phyloP scores from a whole-genome alignment of 345 rosid species.

The Gossypium anomalum region DNA sequence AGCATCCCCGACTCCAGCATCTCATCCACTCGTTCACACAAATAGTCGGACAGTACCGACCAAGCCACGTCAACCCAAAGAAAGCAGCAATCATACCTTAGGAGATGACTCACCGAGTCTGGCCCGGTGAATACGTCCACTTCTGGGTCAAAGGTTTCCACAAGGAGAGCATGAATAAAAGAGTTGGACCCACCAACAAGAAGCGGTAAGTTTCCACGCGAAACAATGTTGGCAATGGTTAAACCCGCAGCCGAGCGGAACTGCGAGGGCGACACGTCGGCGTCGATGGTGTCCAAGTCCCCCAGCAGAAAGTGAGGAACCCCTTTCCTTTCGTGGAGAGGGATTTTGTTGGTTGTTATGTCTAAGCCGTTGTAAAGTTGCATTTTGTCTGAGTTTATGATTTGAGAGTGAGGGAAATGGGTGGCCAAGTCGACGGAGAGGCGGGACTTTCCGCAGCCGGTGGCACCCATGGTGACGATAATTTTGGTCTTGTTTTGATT shows the following conservation, averaged over 20 bases:
- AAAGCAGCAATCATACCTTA: constrained; percentile 74
- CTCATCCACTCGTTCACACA: constrained; percentile 67
- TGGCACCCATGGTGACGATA: constrained; percentile 81
- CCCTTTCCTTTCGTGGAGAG: constrained; percentile 47
- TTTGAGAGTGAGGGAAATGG: constrained; percentile 40
- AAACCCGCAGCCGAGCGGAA: constrained; percentile 49
- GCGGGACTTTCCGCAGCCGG: constrained; percentile 75
- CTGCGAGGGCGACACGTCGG: constrained; percentile 46
- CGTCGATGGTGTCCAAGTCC: constrained; percentile 28
- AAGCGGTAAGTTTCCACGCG: constrained; percentile 48
- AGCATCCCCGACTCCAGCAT: constrained; percentile 86
- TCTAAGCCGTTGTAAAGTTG: constrained; percentile 76
- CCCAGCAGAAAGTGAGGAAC: constrained; percentile 86
- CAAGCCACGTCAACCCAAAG: constrained; percentile 78
- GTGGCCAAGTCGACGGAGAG: constrained; percentile 79
- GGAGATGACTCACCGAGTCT: constrained; percentile 28
- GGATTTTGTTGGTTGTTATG: constrained; percentile 77
- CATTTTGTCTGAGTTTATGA: constrained; percentile 88
- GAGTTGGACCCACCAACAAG: constrained; percentile 95
- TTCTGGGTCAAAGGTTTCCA: constrained; percentile 46
- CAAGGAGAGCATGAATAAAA: constrained; percentile 62
- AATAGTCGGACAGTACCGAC: constrained; percentile 52
- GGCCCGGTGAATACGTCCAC: constrained; percentile 42
- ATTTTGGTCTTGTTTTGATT: constrained; percentile 43
- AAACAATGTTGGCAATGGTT: constrained; percentile 35